A percentile compares a stretch with the other conserved stretches of the same genome.
phyloP scores from a whole-genome alignment of 768 basidiomycete species.

The Suillus discolor region DNA sequence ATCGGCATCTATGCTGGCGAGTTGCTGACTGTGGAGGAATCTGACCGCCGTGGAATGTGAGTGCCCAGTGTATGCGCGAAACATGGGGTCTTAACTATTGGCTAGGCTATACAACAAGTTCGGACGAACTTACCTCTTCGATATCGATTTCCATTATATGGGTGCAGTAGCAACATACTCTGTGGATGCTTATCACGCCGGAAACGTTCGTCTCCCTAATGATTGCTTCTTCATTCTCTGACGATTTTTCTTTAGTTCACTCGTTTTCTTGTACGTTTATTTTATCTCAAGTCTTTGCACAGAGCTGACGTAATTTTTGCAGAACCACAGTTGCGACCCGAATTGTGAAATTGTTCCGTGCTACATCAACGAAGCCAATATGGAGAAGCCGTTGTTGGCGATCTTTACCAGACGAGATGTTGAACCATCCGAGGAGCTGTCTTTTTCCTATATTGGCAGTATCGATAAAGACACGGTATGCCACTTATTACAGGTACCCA shows the following conservation, averaged over 20 bases:
- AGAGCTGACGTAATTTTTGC: neutral
- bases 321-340: conserved; percentile 94
- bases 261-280: conserved; percentile 71
- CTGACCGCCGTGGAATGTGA: conserved; percentile 67
- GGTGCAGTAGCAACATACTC: conserved; percentile 46
- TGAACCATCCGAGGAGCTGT: conserved; percentile 67
- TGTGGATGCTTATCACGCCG: conserved; percentile 88
- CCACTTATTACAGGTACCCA: neutral
- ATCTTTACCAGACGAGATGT: conserved; percentile 72
- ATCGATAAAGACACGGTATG: conserved; percentile 36
- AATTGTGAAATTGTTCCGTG: conserved; percentile 74
- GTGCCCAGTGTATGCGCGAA: conserved; percentile 23
- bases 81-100: conserved; percentile 6
- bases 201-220: conserved; percentile 60
- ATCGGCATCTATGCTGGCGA: conserved; percentile 89
- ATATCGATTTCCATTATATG: conserved; percentile 78
- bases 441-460: conserved; percentile 75
- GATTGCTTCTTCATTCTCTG: neutral
- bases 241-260: conserved; percentile 63
- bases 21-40: conserved; percentile 67
- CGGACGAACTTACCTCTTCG: conserved; percentile 80
- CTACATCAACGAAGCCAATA: conserved; percentile 77
- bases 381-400: conserved; percentile 67
- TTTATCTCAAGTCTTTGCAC: neutral
- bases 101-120: conserved; percentile 71